Base-by-base conservation (phyloP, 2,329 filamentous ascomycete genomes). In the Phialophora expanda region DNA sequence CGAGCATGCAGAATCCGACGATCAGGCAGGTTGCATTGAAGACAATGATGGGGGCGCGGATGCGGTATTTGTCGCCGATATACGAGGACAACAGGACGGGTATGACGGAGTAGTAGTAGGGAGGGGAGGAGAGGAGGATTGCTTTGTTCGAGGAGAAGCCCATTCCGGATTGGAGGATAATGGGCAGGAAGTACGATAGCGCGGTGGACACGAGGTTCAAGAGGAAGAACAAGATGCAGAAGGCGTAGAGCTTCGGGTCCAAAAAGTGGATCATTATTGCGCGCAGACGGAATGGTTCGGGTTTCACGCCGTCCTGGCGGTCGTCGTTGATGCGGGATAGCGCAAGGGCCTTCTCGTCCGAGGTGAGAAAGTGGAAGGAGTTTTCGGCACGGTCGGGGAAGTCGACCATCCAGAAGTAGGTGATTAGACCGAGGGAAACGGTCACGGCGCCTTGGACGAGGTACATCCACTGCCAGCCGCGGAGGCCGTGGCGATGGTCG, bases 361-460 rank as follows among this genome's bases (percentile, higher is more conserved):
- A 73, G 2, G 81, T 83, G 24, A 90, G 79, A 72, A 90, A 90
- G 70, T 74, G 79, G 69, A 86, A 84, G 58, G 84, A 87, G 12
- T 76, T 77, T 60, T 86, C 80, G 0, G 86, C 81, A 28, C 86
- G 80, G 70, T 90, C 88, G 0, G 88, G 88, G 68, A 90, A 90
- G 72, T 90, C 87, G 50, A 90, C 81, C 78, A 90, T 89, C 88
- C 88, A 90, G 81, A 87, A 89, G 72, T 87, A 90, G 0, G 87
- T 89, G 12, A 82, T 65, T 32, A 88, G 71, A 2, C 87, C 87
- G 22, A 90, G 76, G 24, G 86, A 63, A 66, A 82, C 82, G 4
- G 88, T 83, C 69, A 90, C 86, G 9, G 85, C 72, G 0, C 88
- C 88, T 71, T 90, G 87, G 0, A 90, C 85, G 0, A 90, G 75